Percentiles rank a stretch among this genome's conserved stretches.
Evolutionary conservation across 495 filamentous ascomycete genomes (phyloP).

Genomic region (Neurospora discreta): DNA sequence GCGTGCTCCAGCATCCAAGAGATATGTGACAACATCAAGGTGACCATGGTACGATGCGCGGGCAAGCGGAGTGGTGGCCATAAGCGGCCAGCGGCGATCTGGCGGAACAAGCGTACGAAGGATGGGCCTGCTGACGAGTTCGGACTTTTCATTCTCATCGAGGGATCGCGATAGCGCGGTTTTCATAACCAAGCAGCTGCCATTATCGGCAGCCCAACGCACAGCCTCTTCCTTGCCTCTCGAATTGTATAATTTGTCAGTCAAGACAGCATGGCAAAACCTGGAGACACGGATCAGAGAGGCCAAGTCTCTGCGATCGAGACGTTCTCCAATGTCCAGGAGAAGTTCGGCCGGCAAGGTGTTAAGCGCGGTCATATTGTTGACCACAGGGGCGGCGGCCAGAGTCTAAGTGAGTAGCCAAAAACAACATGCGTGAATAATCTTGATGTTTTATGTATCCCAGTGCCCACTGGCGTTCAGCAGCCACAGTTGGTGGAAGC

Average conservation of each 20-base stretch:
- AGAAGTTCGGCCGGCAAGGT: slow-evolving; percentile 3
- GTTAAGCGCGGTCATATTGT: neutral
- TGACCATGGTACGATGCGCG: neutral
- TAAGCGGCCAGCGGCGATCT: neutral
- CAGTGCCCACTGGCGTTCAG: neutral
- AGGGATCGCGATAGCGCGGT: neutral
- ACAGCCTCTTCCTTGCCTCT: neutral
- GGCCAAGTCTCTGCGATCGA: neutral
- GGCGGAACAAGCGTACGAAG: neutral
- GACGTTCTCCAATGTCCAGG: slow-evolving; percentile 1
- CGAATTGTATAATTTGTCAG: neutral
- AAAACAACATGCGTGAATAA: neutral
- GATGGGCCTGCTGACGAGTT: neutral
- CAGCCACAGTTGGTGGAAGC: neutral
- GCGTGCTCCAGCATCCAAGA: slow-evolving; percentile 4
- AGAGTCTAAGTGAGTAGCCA: neutral
- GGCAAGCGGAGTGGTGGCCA: slow-evolving; percentile 2
- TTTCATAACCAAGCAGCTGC: neutral
- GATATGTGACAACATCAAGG: slow-evolving; percentile 1
- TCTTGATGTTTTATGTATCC: neutral
- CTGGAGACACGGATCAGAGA: neutral
- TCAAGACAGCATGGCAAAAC: neutral
- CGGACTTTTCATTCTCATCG: neutral
- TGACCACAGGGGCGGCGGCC: neutral
- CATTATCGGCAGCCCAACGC: neutral